Evolutionary conservation across 164 flowering plant genomes (phyloP).

Genomic region (Dillenia suffruticosa): DNA sequence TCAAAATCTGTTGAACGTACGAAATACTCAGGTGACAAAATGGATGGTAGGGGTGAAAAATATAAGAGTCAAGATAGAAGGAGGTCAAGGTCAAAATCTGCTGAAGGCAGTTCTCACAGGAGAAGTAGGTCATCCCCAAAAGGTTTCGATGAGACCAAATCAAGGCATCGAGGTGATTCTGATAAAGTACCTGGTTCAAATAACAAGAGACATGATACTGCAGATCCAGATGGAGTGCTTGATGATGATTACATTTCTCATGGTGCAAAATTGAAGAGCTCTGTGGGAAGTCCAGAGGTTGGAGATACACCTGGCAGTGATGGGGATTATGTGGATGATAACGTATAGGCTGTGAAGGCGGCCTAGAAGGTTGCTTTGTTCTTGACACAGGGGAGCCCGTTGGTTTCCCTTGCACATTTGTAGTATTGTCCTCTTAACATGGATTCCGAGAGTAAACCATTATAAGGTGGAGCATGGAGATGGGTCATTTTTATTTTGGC

Average conservation of each 20-base stretch:
- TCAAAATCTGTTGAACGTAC: slow-evolving; percentile 22
- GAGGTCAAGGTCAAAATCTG: no score
- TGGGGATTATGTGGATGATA: neutral
- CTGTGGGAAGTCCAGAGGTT: neutral
- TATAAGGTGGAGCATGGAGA: no score
- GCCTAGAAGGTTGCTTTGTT: no score
- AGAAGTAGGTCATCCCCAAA: slow-evolving; percentile 30
- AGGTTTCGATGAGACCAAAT: slow-evolving; percentile 26
- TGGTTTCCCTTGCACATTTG: no score
- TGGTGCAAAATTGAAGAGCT: neutral
- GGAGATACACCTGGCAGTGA: neutral
- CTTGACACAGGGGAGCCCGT: no score
- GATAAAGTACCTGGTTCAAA: slow-evolving; percentile 4
- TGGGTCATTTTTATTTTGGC: no score
- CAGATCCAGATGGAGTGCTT: neutral
- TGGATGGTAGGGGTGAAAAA: slow-evolving; percentile 3
- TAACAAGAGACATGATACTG: neutral
- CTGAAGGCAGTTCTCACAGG: neutral
- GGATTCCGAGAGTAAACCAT: no score
- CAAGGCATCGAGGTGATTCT: slow-evolving; percentile 18
- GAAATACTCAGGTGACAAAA: slow-evolving; percentile 3
- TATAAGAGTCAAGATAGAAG: no score
- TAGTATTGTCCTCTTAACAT: no score
- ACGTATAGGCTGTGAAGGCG: no score
- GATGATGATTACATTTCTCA: slow-evolving; percentile 3